Base-by-base conservation (phyloP, 75 land plant genomes). In the Selaginella moellendorffii region DNA sequence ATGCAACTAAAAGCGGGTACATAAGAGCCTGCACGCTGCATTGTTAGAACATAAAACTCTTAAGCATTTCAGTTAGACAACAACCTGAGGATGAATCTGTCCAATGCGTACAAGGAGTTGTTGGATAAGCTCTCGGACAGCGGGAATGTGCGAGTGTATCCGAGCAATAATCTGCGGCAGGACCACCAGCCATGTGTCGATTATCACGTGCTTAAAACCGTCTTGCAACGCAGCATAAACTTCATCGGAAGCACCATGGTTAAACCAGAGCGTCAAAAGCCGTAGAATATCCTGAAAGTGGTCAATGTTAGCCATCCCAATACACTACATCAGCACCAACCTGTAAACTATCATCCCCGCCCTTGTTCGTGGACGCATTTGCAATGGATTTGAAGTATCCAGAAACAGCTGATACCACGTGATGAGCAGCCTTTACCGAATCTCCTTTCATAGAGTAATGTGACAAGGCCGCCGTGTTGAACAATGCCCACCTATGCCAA, bases 271-370 rank as follows among this genome's bases (percentile, higher is more conserved):
- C 21, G 99, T 95, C 25, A 95, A 82, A 54, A 95, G 83, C 61
- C 97, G 87, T 54, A 95, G 84, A 31, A 95, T 95, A 73, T 95
- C 99, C 99, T 95, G 87, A n/a, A n/a, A n/a, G n/a, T n/a, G n/a
- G n/a, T n/a, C n/a, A n/a, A n/a, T n/a, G n/a, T n/a, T n/a, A n/a
- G n/a, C n/a, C n/a, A n/a, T n/a, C n/a, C n/a, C n/a, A n/a, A n/a
- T n/a, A n/a, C n/a, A n/a, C n/a, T n/a, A n/a, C n/a, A n/a, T n/a
- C 30, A 59, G 22, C 19, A 22, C 26, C 31, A 71, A 90, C 99
- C 97, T 95, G 99, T 31, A 95, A 74, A 73, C 97, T 86, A 25
- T 87, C 97, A 82, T 90, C 99, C 9, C 84, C 97, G 54, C 97
- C 97, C 65, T 86, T 90, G 2, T 76, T 63, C 65, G 82, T 71